Evolutionary conservation across 805 yeast species (phyloP), one percentile per base, ranked within the genome.

Genomic region (Saturnispora zaruensis): DNA sequence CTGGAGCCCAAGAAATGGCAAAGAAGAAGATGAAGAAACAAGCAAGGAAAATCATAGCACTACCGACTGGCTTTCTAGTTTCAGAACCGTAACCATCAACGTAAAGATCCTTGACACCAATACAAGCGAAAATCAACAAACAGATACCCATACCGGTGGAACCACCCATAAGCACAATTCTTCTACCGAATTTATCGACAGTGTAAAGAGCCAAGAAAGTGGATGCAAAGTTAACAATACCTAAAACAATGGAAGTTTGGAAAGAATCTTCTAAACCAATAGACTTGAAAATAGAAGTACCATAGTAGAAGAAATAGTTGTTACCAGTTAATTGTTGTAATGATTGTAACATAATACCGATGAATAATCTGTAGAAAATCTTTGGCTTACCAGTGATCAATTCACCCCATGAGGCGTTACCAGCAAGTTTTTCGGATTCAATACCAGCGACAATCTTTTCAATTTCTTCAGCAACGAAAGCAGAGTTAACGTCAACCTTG

Each of bases 1-100:
- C 78, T 51, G 88, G 87, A 38, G 87, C 89, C 82, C 87, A 79
- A n/a, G 88, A 79, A 24, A 79, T 73, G 3, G 90, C 89, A 61
- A 83, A 83, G 64, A 73, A 79, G 66, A 79, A 70, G 51, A 83
- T 78, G 68, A 74, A 83, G 47, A 81, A 61, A 68, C 86, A 81
- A 6, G 87, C 74, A 49, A 82, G 71, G 58, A 75, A 74, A 60
- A 83, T 80, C 85, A 83, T 78, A 9, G 74, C 77, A 53, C 70
- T 60, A 59, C 86, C 86, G 47, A 82, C 77, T 51, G 81, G 72
- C 55, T 71, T 73, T 41, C 75, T 66, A 33, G 76, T 57, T 48
- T 61, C 59, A 46, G 64, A 62, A 59, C 66, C 70, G 53, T 64
- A 68, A 33, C 73, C 73, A 51, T 70, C 66, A 13, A 62, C 60